Evolutionary conservation across 129 eudicot genomes (phyloP), one percentile per base, ranked within the genome.

Genomic region (Artemisia argyi): DNA sequence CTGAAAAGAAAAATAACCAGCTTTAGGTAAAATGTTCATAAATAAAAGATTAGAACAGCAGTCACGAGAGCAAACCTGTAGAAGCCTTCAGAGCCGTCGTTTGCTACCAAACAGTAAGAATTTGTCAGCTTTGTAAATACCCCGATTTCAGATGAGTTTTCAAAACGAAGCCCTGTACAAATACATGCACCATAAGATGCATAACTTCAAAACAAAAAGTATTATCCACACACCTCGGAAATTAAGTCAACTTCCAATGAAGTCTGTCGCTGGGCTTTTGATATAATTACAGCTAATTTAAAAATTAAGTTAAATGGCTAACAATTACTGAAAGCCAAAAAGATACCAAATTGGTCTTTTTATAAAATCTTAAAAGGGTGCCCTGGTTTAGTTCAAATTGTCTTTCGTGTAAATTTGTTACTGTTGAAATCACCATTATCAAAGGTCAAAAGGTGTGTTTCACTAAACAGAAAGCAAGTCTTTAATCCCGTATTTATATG

Each of bases 71-170:
- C 78, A 57, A 69, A 89, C 98, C 97, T 94, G 86, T 94, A 94
- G 60, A 90, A 94, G 68, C 80, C 90, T 71, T 94, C 98, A 47
- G 98, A 90, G 48, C 98, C 98, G 22, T 93, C 98, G 48, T 81
- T 88, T 14, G 93, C 97, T 17, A 94, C 98, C 79, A 94, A 74
- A 68, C 98, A 94, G 76, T 94, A 94, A 4, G 93, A 89, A 78
- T 94, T 94, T 65, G 98, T 94, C 66, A 94, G 83, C 89, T 94
- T 94, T 19, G 98, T 82, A 68, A 94, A 94, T 19, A 88, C 96
- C 76, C 98, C 98, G 77, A 94, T 62, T 72, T 94, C 98, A 83
- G 93, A 80, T 70, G 88, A 82, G 78, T 94, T 94, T 77, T 94
- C 97, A 76, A 87, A 90, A 16, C 86, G 89, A 76, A 94, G 68